Conservation (phyloP, 73 alveolate species). For the Symbiodinium pilosum region DNA sequence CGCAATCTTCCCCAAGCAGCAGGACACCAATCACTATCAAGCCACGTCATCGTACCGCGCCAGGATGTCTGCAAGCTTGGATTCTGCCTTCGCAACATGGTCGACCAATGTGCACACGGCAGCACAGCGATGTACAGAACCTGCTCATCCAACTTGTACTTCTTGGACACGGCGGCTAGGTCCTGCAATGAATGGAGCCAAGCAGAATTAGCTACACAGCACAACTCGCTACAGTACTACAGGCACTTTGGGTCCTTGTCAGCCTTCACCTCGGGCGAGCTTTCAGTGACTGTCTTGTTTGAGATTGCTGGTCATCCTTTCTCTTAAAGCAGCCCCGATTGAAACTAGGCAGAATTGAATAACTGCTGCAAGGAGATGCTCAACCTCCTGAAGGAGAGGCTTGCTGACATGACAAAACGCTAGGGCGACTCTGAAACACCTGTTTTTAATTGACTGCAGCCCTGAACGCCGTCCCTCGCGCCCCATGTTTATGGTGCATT, state of each 20-base stretch:
- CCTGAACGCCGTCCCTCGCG: background rate
- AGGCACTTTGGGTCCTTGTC: background rate
- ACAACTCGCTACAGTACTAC: background rate
- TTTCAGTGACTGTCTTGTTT: too few relatives aligned
- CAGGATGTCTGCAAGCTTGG: conserved; percentile 92
- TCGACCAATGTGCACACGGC: too few relatives aligned
- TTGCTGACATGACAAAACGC: too few relatives aligned
- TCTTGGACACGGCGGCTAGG: conserved; percentile 75
- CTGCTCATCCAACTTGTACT: conserved; percentile 92
- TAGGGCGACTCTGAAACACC: too few relatives aligned
- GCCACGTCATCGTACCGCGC: conserved; percentile 83
- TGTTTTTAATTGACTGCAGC: background rate
- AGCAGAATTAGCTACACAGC: background rate
- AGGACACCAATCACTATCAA: too few relatives aligned
- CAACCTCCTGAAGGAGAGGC: too few relatives aligned
- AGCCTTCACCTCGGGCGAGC: background rate
- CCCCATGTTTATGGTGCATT: too few relatives aligned
- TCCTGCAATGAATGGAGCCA: conserved; percentile 25
- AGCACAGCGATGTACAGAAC: background rate
- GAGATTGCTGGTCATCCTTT: too few relatives aligned
- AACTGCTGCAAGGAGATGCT: too few relatives aligned
- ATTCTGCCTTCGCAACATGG: conserved; percentile 33
- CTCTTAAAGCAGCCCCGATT: too few relatives aligned
- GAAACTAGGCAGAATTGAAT: too few relatives aligned
- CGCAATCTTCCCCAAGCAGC: background rate